Conservation (phyloP, 1,139 yeast genomes). For the Scheffersomyces cryptocercus region DNA sequence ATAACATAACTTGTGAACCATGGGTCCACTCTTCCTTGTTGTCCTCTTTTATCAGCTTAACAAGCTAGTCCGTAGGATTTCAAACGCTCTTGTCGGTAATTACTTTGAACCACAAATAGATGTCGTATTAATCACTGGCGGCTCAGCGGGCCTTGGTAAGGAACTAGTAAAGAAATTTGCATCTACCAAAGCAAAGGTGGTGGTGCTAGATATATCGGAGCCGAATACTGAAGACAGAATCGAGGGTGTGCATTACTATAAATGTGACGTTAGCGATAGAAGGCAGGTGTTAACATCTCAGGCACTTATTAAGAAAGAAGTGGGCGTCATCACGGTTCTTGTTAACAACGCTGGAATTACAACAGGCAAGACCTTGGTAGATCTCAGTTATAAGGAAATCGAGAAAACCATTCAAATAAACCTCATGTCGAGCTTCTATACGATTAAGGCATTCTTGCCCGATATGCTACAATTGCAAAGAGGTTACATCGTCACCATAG, state of each 20-base stretch:
- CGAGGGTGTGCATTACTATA: constrained; percentile 51
- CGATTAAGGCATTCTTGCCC: constrained; percentile 71
- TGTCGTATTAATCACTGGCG: constrained; percentile 81
- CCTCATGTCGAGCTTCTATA: constrained; percentile 65
- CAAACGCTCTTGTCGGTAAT: constrained; percentile 48
- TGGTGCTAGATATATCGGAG: constrained; percentile 60
- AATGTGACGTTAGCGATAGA: constrained; percentile 68
- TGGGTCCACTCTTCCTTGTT: constrained; percentile 5
- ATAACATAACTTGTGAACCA: neutral
- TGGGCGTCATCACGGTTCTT: constrained; percentile 65
- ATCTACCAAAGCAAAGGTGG: constrained; percentile 46
- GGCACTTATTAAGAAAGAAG: constrained; percentile 38
- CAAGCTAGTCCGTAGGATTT: constrained; percentile 27
- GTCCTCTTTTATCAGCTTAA: constrained; percentile 20
- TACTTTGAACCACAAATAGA: constrained; percentile 53
- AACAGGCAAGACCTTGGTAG: constrained; percentile 56
- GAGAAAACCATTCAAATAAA: constrained; percentile 65
- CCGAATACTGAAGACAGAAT: constrained; percentile 38
- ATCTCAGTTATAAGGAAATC: constrained; percentile 57
- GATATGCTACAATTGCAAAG: constrained; percentile 61
- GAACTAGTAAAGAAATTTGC: constrained; percentile 54
- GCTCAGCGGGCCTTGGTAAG: constrained; percentile 71
- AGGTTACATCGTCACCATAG: constrained; percentile 79
- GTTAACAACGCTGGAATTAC: constrained; percentile 84
- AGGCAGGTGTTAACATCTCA: constrained; percentile 31